Evolutionary conservation across 352 stramenopile species (phyloP), one percentile per base, ranked within the genome.

Genomic region (Thalassiosira allenii): DNA sequence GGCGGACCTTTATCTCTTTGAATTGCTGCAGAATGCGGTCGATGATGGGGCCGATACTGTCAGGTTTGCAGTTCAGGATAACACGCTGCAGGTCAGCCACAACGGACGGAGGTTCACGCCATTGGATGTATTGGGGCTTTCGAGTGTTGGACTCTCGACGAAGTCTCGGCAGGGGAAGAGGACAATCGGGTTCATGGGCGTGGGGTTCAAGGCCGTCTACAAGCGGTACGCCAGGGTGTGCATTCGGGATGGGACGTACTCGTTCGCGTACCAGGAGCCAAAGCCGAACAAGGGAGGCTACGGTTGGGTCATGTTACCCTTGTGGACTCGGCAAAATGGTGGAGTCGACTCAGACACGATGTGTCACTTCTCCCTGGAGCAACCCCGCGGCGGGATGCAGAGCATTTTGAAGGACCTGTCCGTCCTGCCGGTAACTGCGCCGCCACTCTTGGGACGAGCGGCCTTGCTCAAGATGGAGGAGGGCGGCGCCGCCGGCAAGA

Each of bases 141-240:
- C 40, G 0, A 75, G 51, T 0, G 73, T 81, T 0, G 73, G 73
- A 0, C 30, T 81, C 2, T 51, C 12, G 17, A 81, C 73, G 0
- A 81, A 81, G 53, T 62, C 63, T 0, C 0, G 64, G 11, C 40
- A 77, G 47, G 51, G 67, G 8, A 75, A 81, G 25, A 63, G 73
- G 44, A 73, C 66, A 9, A 76, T 81, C 25, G 73, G 73, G 8
- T 81, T 81, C 37, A 81, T 81, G 73, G 73, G 73, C 14, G 74
- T 81, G 1, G 73, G 73, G 3, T 81, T 81, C 43, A 81, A 81
- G 37, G 44, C 69, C 27, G 37, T 67, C 0, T 81, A 81, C 59
- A 57, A 65, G 14, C 67, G 73, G 11, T 81, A 76, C 47, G 8
- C 23, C 0, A 56, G 47, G 6, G 73, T 81, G 22, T 32, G 23